A percentile compares a stretch with the other conserved stretches of the same genome.
Evolutionary conservation across 371 early-diverging fungal species (phyloP).

Genomic region (Haplosporangium sp.): DNA sequence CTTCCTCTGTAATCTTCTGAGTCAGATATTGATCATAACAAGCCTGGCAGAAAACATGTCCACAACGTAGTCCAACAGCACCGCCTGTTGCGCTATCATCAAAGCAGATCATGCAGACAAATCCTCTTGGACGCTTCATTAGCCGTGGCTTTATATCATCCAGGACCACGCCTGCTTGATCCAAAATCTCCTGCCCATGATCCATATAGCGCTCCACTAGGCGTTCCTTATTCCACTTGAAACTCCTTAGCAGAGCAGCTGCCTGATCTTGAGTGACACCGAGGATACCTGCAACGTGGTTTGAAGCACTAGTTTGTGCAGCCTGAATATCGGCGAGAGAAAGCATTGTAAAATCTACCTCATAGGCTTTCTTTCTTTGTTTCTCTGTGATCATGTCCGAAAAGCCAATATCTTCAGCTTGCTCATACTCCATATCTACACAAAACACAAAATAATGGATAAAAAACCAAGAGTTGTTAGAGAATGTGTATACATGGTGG

Average conservation of each 20-base stretch:
- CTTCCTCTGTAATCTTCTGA: slow-evolving; percentile 90
- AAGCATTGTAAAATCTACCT: slow-evolving; percentile 76
- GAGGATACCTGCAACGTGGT: slow-evolving; percentile 71
- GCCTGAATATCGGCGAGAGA: slow-evolving; percentile 61
- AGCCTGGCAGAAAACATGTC: slow-evolving; percentile 86
- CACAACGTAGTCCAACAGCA: slow-evolving; percentile 82
- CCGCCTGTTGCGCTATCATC: slow-evolving; percentile 69
- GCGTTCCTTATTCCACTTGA: slow-evolving; percentile 94
- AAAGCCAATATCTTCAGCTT: slow-evolving; percentile 59
- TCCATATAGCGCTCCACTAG: slow-evolving; percentile 93
- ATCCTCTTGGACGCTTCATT: slow-evolving; percentile 57
- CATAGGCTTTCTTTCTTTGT: slow-evolving; percentile 66
- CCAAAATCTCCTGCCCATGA: slow-evolving; percentile 74
- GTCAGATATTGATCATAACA: slow-evolving; percentile 89
- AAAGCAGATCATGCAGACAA: slow-evolving; percentile 92
- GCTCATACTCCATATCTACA: slow-evolving; percentile 42
- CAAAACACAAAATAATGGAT: neutral
- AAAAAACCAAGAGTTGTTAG: neutral
- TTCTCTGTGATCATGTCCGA: slow-evolving; percentile 54
- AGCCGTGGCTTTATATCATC: slow-evolving; percentile 47
- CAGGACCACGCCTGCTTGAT: slow-evolving; percentile 80
- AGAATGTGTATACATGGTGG: slow-evolving; percentile 2
- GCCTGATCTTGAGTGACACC: slow-evolving; percentile 73
- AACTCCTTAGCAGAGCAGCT: slow-evolving; percentile 80
- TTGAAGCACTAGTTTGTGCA: slow-evolving; percentile 64